These are phyloP conservation scores for Kodamaea jinghongensis DNA, from an alignment of 805 yeast genomes.

Conservation along the genomic window DNA sequence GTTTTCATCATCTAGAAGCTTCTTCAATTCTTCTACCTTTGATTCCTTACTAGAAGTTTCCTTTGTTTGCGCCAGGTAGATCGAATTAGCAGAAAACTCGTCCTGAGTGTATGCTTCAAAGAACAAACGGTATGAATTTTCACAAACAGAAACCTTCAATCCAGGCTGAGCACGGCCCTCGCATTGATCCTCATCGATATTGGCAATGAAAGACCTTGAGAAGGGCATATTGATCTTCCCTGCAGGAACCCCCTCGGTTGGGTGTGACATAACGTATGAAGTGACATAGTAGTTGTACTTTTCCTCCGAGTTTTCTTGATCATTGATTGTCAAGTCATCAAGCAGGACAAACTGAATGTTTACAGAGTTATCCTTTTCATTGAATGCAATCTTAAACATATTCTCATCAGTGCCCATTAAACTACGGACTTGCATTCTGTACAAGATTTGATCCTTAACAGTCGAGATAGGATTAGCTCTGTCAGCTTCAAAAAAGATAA, in stretches of 20 bases:
- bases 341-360: slow-evolving; percentile 80
- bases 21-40: slow-evolving; percentile 32
- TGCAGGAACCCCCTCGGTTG: slow-evolving; percentile 92
- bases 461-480: slow-evolving; percentile 62
- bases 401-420: slow-evolving; percentile 81
- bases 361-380: slow-evolving; percentile 50
- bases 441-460: slow-evolving; percentile 83
- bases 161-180: slow-evolving; percentile 68
- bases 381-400: slow-evolving; percentile 82
- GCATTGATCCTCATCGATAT: slow-evolving; percentile 52
- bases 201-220: slow-evolving; percentile 55
- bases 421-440: slow-evolving; percentile 82
- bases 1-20: slow-evolving; percentile 47
- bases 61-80: slow-evolving; percentile 40
- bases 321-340: slow-evolving; percentile 78
- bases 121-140: slow-evolving; percentile 73
- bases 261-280: slow-evolving; percentile 89
- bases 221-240: slow-evolving; percentile 78
- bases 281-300: slow-evolving; percentile 93
- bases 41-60: slow-evolving; percentile 24
- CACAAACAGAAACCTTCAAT: slow-evolving; percentile 73
- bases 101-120: slow-evolving; percentile 81
- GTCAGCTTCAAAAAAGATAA: slow-evolving; percentile 80
- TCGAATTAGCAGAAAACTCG: slow-evolving; percentile 63
- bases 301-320: slow-evolving; percentile 71